Evolutionary conservation across 1,284 basidiomycete species (phyloP).

Genomic region (Neonothopanus nambi): DNA sequence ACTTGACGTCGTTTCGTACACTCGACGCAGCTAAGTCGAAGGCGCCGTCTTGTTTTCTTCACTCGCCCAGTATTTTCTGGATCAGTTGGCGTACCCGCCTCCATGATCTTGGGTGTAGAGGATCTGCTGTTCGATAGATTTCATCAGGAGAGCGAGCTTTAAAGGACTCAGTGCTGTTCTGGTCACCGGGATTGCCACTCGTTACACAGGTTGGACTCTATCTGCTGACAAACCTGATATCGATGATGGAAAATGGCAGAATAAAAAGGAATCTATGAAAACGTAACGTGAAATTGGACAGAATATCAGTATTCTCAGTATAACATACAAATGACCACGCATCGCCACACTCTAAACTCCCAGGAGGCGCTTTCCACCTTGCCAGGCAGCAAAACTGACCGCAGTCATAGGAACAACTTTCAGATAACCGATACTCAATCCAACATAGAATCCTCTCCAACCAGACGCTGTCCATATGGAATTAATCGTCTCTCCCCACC

Average conservation of each 20-base stretch:
- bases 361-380: conserved; percentile 65
- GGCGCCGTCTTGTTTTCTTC: conserved; percentile 43
- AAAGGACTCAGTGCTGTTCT: not conserved
- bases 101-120: not conserved
- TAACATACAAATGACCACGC: conserved; percentile 17
- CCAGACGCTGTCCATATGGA: conserved; percentile 73
- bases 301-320: conserved; percentile 15
- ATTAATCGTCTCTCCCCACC: conserved; percentile 76
- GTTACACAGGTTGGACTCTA: no score
- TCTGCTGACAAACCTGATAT: no score
- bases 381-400: conserved; percentile 79
- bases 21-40: conserved; percentile 54
- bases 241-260: no score
- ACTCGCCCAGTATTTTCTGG: conserved; percentile 25
- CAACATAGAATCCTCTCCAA: conserved; percentile 91
- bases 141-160: not conserved
- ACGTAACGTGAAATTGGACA: conserved; percentile 14
- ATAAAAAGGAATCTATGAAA: conserved; percentile 3
- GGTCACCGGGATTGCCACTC: not conserved
- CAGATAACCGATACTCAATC: conserved; percentile 90
- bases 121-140: not conserved
- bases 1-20: conserved; percentile 58
- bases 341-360: conserved; percentile 38
- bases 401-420: conserved; percentile 99
- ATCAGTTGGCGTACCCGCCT: not conserved